Evolutionary conservation across 441 rosid species (phyloP), one percentile per base, ranked within the genome.

Genomic region (Cnidoscolus chayamansa): DNA sequence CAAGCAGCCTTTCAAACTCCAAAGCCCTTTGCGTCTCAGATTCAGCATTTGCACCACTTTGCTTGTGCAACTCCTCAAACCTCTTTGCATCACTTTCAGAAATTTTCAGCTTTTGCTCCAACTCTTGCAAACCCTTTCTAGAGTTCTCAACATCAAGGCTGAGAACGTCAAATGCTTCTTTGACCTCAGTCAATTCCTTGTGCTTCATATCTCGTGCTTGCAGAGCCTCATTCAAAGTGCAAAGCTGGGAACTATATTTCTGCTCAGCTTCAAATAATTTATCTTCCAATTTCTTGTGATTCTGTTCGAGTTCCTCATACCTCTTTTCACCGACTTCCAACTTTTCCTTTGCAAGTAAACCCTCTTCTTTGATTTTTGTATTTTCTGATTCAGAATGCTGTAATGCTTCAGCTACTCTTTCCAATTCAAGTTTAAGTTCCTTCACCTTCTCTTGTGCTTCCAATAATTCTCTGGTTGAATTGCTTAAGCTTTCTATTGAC

Each of bases 391-490:
- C 99, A 3, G 87, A 86, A 62, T 81, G 75, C 81, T 90, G 91
- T 71, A 93, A 70, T 73, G 87, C 86, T 67, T 76, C 88, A 45
- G 87, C 85, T 67, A 84, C 84, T 80, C 89, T 90, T 81, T 84
- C 94, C 83, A 91, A 57, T 84, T 93, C 98, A 51, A 84, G 73
- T 81, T 96, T 94, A 25, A 90, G 80, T 68, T 90, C 97, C 74
- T 84, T 87, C 56, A 84, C 74, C 81, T 90, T 91, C 84, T 96
- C 97, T 72, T 86, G 90, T 53, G 96, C 86, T 81, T 91, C 94
- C 67, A 87, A 80, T 70, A 91, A 73, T 78, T 93, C 98, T 74
- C 97, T 84, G 68, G 84, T 77, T 10, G 91, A 84, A 77, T 62
- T 81, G 76, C 89, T 87, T 56, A 83, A 70, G 76, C 84, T 87